phyloP scores from a whole-genome alignment of 169 alveolate species.

The Eimeria sp. region DNA sequence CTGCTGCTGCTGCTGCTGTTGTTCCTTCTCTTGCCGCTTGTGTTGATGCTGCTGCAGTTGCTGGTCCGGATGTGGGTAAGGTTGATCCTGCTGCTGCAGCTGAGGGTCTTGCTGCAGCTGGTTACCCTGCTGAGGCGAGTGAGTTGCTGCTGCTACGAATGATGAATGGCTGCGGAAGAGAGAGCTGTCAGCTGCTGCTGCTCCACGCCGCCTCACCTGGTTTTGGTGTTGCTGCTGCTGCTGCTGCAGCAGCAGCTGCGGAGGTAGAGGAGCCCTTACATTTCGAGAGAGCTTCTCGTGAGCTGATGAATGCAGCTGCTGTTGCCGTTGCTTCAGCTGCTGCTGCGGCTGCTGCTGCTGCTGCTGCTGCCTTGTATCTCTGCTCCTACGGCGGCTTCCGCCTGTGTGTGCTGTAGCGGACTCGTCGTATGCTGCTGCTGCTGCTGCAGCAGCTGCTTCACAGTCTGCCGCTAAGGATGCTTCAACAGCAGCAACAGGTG shows the following conservation, averaged over 20 bases:
- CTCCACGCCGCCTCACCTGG: not conserved
- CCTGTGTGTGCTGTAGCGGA: not conserved
- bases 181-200: conserved; percentile 9
- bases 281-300: not conserved
- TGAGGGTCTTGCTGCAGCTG: conserved; percentile 25
- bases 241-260: conserved; percentile 17
- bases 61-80: not conserved
- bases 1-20: not conserved
- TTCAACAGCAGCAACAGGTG: not conserved
- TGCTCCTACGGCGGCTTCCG: not conserved
- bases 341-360: conserved; percentile 7
- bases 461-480: not conserved
- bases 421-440: conserved; percentile 30
- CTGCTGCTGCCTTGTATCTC: not conserved
- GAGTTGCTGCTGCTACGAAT: not conserved
- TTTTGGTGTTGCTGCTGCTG: conserved; percentile 38
- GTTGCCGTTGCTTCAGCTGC: not conserved
- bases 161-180: not conserved
- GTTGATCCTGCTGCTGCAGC: conserved; percentile 15
- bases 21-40: not conserved
- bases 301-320: not conserved
- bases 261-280: not conserved
- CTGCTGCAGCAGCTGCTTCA: not conserved
- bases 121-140: not conserved
- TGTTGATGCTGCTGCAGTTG: conserved; percentile 10